Percentiles rank a stretch among this genome's conserved stretches.
phyloP scores from a whole-genome alignment of 352 stramenopile species.

The Plasmopara muralis region DNA sequence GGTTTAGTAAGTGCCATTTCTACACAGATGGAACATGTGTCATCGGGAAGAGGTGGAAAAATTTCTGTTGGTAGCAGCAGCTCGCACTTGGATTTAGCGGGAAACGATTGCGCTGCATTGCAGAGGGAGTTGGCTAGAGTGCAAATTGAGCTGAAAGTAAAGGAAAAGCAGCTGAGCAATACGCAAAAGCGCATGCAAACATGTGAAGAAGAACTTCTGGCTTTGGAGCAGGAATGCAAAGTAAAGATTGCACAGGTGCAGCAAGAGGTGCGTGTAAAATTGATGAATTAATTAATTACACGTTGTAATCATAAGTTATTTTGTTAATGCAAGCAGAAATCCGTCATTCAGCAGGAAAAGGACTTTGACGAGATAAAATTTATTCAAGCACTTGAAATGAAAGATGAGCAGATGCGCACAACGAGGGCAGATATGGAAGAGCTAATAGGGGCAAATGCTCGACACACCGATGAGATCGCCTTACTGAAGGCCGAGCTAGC shows the following conservation, averaged over 20 bases:
- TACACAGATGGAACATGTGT: constrained; percentile 24
- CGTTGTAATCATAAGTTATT: neutral
- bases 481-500: constrained; percentile 41
- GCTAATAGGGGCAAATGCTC: constrained; percentile 29
- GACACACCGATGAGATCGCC: constrained; percentile 34
- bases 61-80: constrained; percentile 15
- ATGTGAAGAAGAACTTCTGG: constrained; percentile 73
- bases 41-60: constrained; percentile 11
- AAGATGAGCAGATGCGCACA: constrained; percentile 52
- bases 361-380: constrained; percentile 68
- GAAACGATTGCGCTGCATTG: constrained; percentile 27
- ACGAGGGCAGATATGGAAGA: constrained; percentile 36
- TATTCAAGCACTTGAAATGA: constrained; percentile 62
- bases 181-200: constrained; percentile 54
- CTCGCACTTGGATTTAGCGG: constrained; percentile 6
- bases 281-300: neutral
- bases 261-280: constrained; percentile 29
- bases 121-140: constrained; percentile 52
- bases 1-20: constrained; percentile 31
- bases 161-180: constrained; percentile 53
- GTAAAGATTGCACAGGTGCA: constrained; percentile 62
- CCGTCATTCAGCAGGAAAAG: constrained; percentile 48
- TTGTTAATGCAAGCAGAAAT: constrained; percentile 23
- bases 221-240: constrained; percentile 66
- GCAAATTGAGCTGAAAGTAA: constrained; percentile 46